A percentile compares a stretch with the other conserved stretches of the same genome.
These are phyloP conservation scores for Yamadazyma songkhlaensis DNA, from an alignment of 1,139 yeast species.

Conservation along the genomic window DNA sequence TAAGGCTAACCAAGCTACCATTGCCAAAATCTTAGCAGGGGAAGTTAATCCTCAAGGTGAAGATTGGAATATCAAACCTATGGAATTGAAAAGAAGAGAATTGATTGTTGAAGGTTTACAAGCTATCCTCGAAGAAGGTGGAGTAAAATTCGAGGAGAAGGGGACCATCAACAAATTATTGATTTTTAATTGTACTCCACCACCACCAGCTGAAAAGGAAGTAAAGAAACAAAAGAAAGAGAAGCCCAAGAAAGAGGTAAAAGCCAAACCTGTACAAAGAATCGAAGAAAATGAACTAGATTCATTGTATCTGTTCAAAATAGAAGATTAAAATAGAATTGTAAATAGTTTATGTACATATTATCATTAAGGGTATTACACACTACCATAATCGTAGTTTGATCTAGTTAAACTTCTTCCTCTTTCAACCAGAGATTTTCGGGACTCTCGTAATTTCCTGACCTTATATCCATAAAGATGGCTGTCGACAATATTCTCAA, in stretches of 20 bases:
- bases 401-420: slow-evolving; percentile 10
- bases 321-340: slow-evolving; percentile 27
- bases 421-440: slow-evolving; percentile 12
- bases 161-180: slow-evolving; percentile 27
- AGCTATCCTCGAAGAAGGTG: slow-evolving; percentile 26
- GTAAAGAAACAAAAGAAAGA: slow-evolving; percentile 15
- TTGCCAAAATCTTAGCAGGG: slow-evolving; percentile 11
- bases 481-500: slow-evolving; percentile 41
- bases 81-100: slow-evolving; percentile 32
- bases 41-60: slow-evolving; percentile 7
- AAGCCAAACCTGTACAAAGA: slow-evolving; percentile 8
- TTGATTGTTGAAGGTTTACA: slow-evolving; percentile 25
- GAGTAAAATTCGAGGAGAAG: slow-evolving; percentile 27
- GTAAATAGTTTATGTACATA: slow-evolving; percentile 5
- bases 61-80: slow-evolving; percentile 8
- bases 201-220: slow-evolving; percentile 14
- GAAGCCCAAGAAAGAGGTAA: slow-evolving; percentile 13
- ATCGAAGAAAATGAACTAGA: slow-evolving; percentile 37
- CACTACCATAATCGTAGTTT: slow-evolving; percentile 5
- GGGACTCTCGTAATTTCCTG: slow-evolving; percentile 29
- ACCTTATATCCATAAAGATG: slow-evolving; percentile 46
- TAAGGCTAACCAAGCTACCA: slow-evolving; percentile 9
- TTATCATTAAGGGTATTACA: slow-evolving; percentile 2
- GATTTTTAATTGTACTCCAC: slow-evolving; percentile 19
- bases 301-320: slow-evolving; percentile 40